These are phyloP conservation scores for Ophiostoma himal-ulmi DNA, from an alignment of 2,329 filamentous ascomycete species.

Conservation along the genomic window DNA sequence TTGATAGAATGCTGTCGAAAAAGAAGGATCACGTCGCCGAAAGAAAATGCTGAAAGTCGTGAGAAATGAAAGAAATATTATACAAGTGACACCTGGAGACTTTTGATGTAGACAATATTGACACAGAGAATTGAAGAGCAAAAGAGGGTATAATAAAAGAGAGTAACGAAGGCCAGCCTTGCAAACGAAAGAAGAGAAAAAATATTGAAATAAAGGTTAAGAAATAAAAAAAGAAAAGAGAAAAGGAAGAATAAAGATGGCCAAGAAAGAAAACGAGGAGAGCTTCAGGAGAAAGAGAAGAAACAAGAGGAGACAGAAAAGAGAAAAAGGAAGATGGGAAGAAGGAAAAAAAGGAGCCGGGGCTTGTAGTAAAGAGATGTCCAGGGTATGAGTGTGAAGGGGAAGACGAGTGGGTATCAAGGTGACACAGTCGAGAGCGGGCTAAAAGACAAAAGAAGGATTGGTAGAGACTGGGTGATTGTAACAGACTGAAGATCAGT, in stretches of 20 bases:
- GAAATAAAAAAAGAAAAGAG: slow-evolving; percentile 15
- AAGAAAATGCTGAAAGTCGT: slow-evolving; percentile 19
- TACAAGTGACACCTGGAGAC: not conserved
- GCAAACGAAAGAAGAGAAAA: slow-evolving; percentile 12
- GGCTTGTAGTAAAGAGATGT: not conserved
- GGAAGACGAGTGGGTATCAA: not conserved
- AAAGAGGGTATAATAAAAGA: slow-evolving; percentile 22
- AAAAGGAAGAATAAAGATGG: not conserved
- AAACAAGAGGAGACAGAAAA: slow-evolving; percentile 18
- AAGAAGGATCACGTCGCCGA: not conserved
- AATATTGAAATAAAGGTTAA: slow-evolving; percentile 15
- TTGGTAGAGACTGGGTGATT: not conserved
- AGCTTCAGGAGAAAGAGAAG: not conserved
- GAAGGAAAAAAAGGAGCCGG: slow-evolving; percentile 3
- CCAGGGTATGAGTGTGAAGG: not conserved
- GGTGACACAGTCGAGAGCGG: not conserved
- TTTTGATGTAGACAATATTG: slow-evolving; percentile 7
- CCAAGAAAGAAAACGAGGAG: slow-evolving; percentile 20
- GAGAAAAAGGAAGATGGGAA: slow-evolving; percentile 17
- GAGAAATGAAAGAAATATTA: not conserved
- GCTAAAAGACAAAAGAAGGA: not conserved
- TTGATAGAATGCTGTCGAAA: not conserved
- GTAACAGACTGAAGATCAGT: not conserved
- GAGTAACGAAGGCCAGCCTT: slow-evolving; percentile 29
- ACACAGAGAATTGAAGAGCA: slow-evolving; percentile 3